Evolutionary conservation across 495 filamentous ascomycete species (phyloP).

Genomic region (Penicillium nucicola): DNA sequence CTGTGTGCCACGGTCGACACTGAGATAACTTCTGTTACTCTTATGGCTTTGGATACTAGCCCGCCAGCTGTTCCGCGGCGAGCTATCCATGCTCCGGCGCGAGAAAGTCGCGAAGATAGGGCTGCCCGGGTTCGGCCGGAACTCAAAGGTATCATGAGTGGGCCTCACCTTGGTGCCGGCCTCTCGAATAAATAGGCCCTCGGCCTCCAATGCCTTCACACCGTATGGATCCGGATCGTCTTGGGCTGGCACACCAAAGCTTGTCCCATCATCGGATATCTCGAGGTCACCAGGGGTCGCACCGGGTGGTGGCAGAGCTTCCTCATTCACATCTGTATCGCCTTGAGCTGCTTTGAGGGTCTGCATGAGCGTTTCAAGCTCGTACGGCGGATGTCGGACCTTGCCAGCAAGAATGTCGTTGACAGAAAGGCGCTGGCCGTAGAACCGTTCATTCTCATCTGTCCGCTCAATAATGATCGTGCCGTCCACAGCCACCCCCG

Average conservation of each 20-base stretch:
- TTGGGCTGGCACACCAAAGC: constrained; percentile 73
- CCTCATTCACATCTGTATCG: constrained; percentile 65
- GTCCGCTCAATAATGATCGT: constrained; percentile 79
- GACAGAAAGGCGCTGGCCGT: constrained; percentile 68
- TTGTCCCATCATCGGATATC: constrained; percentile 38
- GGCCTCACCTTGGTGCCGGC: constrained; percentile 70
- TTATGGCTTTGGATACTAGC: constrained; percentile 65
- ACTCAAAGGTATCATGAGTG: constrained; percentile 73
- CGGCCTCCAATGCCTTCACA: constrained; percentile 77
- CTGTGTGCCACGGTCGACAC: constrained; percentile 57
- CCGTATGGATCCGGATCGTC: constrained; percentile 85
- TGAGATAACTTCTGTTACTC: constrained; percentile 54
- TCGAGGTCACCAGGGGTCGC: constrained; percentile 74
- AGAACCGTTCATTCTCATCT: constrained; percentile 89
- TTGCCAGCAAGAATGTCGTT: constrained; percentile 80
- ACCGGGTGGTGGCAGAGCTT: constrained; percentile 47
- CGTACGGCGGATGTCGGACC: constrained; percentile 62
- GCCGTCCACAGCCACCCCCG: constrained; percentile 77
- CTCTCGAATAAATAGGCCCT: constrained; percentile 82
- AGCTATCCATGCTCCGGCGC: constrained; percentile 66
- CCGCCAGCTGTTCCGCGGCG: constrained; percentile 57
- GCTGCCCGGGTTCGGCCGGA: constrained; percentile 70
- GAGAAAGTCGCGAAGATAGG: constrained; percentile 68
- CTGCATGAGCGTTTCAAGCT: constrained; percentile 64
- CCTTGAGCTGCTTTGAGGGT: constrained; percentile 86